Conservation (phyloP, 139 green algal species). For the Bryopsis sp. region DNA sequence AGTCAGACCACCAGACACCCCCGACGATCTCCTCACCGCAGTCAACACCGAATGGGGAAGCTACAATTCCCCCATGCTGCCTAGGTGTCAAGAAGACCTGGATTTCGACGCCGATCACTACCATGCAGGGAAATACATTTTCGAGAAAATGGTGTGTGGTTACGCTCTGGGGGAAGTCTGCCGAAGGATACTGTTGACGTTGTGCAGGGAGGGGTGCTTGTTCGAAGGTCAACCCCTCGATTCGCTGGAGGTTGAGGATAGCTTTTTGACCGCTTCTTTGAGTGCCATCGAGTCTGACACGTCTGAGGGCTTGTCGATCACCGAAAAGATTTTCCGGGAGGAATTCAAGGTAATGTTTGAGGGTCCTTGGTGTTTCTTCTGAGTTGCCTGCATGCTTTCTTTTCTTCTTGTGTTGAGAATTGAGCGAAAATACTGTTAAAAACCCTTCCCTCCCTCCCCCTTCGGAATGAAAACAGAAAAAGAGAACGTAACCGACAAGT, state of each 20-base stretch:
- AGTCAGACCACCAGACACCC: not conserved
- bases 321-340: not conserved
- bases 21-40: conserved; percentile 2
- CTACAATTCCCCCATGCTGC: not conserved
- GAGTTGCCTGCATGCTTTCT: no score
- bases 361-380: no score
- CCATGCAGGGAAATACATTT: conserved; percentile 3
- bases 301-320: not conserved
- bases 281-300: not conserved
- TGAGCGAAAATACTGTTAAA: no score
- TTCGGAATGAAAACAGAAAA: no score
- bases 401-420: no score
- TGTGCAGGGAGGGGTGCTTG: not conserved
- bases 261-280: not conserved
- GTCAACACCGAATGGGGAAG: conserved; percentile 19
- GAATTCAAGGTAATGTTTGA: no score
- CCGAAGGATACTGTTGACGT: not conserved
- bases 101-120: not conserved
- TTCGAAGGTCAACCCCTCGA: not conserved
- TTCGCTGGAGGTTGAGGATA: not conserved
- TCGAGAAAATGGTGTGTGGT: conserved; percentile 18
- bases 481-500: no score
- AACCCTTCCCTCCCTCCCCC: no score
- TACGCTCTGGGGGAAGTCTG: not conserved
- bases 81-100: not conserved